Evolutionary conservation across 2,329 filamentous ascomycete species (phyloP).

Genomic region (Fusarium duplospermum): DNA sequence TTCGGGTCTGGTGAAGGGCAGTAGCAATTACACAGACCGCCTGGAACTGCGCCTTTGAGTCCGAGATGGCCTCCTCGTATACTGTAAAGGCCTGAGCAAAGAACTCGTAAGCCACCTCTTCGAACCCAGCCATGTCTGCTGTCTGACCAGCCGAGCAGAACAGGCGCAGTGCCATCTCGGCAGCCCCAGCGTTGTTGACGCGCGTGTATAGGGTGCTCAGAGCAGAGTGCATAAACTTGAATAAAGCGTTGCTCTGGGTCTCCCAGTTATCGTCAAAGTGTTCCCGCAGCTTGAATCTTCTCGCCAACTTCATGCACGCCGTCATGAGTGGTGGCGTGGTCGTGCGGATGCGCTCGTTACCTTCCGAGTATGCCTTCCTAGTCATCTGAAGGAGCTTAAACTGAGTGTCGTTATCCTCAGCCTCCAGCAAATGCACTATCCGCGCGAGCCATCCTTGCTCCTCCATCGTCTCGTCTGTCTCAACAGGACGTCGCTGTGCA

Average conservation of each 20-base stretch:
- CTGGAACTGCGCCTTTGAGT: conserved; percentile 97
- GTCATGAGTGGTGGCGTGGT: conserved; percentile 95
- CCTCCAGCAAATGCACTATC: conserved; percentile 88
- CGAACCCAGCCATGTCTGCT: conserved; percentile 89
- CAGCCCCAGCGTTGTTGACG: conserved; percentile 79
- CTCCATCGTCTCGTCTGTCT: conserved; percentile 97
- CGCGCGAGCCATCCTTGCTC: conserved; percentile 97
- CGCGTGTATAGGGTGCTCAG: conserved; percentile 89
- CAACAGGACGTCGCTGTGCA: conserved; percentile 77
- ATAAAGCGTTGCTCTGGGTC: conserved; percentile 78
- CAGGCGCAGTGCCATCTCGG: conserved; percentile 87
- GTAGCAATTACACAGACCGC: conserved; percentile 95
- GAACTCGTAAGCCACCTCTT: conserved; percentile 97
- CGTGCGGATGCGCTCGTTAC: conserved; percentile 94
- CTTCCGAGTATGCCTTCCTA: conserved; percentile 87
- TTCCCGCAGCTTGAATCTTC: conserved; percentile 89
- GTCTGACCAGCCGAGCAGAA: conserved; percentile 94
- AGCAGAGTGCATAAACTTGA: conserved; percentile 94
- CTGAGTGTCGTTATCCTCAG: conserved; percentile 89
- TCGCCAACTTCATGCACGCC: conserved; percentile 87
- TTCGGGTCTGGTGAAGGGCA: conserved; percentile 86
- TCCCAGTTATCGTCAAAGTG: conserved; percentile 79
- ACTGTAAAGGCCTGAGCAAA: conserved; percentile 98
- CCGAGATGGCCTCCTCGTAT: conserved; percentile 95
- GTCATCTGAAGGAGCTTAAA: conserved; percentile 92